Base-by-base conservation (phyloP, 768 basidiomycete species). In the Russula compacta region DNA sequence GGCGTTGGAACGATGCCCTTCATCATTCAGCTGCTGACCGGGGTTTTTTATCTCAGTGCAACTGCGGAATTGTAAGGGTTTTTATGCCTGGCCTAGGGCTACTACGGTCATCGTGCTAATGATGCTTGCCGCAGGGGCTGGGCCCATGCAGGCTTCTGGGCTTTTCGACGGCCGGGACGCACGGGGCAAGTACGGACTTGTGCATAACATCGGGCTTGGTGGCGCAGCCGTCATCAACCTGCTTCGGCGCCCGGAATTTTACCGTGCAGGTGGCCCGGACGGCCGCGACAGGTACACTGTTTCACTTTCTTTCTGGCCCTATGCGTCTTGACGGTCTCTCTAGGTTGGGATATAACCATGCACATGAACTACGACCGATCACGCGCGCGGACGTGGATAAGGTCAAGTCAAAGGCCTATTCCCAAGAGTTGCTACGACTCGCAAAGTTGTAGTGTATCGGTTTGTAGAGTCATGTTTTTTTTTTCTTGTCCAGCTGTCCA, bases 201-300 rank as follows among this genome's bases (percentile, higher is more conserved):
- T 89, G 9, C 91, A 93, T 65, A 93, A 94, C 69, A 76, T 94
- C 47, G 91, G 89, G 14, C 78, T 92, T 24, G 91, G 90, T 56
- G 86, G 87, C 51, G 88, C 89, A 14, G 87, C 82, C 3, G 88
- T 91, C 32, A 83, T 89, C 51, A 86, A 84, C 36, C 75, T 92
- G 12, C 75, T 92, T 35, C 82, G 86, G 29, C 79, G 89, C 19
- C 91, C 91, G 0, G 85, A 87, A 61, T 92, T 92, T 72, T 93
- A 74, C 72, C 77, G 80, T 57, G 71, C 79, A 6, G 83, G 82
- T n/a, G 84, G 87, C 0, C 65, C 68, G 5, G 89, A 92, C 63
- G 89, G 90, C 4, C 75, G 84, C 60, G 73, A 77, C 42, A 82
- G 89, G 87, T 83, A 64, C 19, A 49, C 21, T 21, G 11, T 59